Conservation (phyloP, 2,329 filamentous ascomycete species). For the Colletotrichum salicis region DNA sequence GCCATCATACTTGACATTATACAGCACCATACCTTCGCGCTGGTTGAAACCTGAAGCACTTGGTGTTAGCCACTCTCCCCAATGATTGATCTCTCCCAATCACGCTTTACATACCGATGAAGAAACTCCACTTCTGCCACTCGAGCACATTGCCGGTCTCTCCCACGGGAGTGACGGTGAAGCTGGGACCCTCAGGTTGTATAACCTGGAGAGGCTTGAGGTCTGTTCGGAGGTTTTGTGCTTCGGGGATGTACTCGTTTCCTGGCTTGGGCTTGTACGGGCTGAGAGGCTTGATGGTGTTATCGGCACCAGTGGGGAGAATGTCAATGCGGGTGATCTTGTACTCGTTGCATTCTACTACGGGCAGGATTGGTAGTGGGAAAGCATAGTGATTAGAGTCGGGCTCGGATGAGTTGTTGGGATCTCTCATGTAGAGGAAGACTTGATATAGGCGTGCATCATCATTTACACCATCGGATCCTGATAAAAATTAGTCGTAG, state of each 20-base stretch:
- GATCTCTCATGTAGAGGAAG: slow-evolving; percentile 61
- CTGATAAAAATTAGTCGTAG: neutral
- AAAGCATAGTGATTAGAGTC: slow-evolving; percentile 77
- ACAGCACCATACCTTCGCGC: slow-evolving; percentile 68
- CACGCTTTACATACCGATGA: slow-evolving; percentile 49
- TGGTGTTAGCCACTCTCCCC: neutral
- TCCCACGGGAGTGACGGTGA: slow-evolving; percentile 43
- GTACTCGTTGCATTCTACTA: slow-evolving; percentile 70
- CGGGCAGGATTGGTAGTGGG: slow-evolving; percentile 74
- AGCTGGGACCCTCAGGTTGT: slow-evolving; percentile 71
- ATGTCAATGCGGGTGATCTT: slow-evolving; percentile 76
- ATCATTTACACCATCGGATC: slow-evolving; percentile 30
- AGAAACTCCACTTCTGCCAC: slow-evolving; percentile 62
- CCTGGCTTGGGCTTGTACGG: slow-evolving; percentile 66
- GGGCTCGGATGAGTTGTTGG: slow-evolving; percentile 65
- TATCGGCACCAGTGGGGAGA: slow-evolving; percentile 74
- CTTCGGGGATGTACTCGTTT: slow-evolving; percentile 74
- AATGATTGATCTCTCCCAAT: neutral
- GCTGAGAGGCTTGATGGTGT: slow-evolving; percentile 63
- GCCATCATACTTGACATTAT: slow-evolving; percentile 68
- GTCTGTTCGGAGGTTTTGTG: slow-evolving; percentile 66
- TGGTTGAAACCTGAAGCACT: slow-evolving; percentile 60
- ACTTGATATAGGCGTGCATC: slow-evolving; percentile 30
- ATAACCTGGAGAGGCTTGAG: slow-evolving; percentile 70
- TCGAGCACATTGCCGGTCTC: slow-evolving; percentile 26